Conservation (phyloP, 352 stramenopile species). For the Sclerospora graminicola region DNA sequence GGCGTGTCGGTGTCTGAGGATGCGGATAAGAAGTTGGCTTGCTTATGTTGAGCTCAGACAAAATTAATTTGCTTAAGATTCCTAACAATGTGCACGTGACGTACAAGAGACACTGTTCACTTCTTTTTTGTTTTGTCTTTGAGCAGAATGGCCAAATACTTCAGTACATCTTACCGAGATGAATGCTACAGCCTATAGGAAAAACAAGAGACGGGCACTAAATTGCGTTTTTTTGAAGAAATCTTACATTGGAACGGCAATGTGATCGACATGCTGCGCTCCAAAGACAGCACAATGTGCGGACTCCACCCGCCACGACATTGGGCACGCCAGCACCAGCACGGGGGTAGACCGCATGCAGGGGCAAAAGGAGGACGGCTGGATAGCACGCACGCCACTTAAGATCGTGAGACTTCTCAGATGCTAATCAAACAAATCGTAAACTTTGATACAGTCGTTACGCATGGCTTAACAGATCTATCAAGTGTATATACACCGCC, state of each 20-base stretch:
- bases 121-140: too few species aligned
- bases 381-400: constrained; percentile 12
- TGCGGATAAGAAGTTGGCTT: background rate
- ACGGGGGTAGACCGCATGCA: too few species aligned
- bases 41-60: background rate
- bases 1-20: too few species aligned
- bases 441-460: constrained; percentile 7
- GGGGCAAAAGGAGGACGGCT: constrained; percentile 3
- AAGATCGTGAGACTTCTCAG: constrained; percentile 9
- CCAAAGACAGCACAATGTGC: constrained; percentile 7
- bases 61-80: too few species aligned
- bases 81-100: constrained; percentile 2
- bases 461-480: constrained; percentile 1
- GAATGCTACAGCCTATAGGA: too few species aligned
- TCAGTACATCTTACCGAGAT: too few species aligned
- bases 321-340: constrained; percentile 12
- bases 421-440: constrained; percentile 19
- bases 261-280: constrained; percentile 1
- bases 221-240: background rate
- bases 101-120: background rate
- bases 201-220: background rate
- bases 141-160: too few species aligned
- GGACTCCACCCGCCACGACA: constrained; percentile 17
- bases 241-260: constrained; percentile 8
- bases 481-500: constrained; percentile 13